These are phyloP conservation scores for Cytospora piceae DNA, from an alignment of 2,329 filamentous ascomycete genomes.

Conservation along the genomic window DNA sequence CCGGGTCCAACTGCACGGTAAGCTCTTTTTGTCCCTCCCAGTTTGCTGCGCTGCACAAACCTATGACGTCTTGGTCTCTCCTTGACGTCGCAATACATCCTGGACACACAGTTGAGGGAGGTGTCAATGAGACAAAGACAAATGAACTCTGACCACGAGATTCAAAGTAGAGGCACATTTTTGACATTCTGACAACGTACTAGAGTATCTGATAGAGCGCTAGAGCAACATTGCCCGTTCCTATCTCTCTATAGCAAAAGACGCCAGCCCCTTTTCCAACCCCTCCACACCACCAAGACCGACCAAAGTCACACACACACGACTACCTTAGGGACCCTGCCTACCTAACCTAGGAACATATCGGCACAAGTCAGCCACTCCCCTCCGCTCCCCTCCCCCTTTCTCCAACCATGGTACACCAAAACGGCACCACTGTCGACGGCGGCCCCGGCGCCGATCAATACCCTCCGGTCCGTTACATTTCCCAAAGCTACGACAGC, in stretches of 20 bases:
- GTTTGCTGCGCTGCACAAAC: not conserved
- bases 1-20: not conserved
- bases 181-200: not conserved
- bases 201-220: conserved; percentile 12
- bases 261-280: conserved; percentile 6
- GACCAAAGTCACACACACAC: conserved; percentile 25
- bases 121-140: conserved; percentile 17
- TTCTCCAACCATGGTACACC: conserved; percentile 18
- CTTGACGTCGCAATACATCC: not conserved
- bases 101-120: not conserved
- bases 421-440: conserved; percentile 31
- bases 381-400: conserved; percentile 2
- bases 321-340: too few relatives aligned
- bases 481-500: conserved; percentile 79
- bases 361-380: not conserved
- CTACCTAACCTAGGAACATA: not conserved
- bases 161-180: not conserved
- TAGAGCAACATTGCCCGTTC: conserved; percentile 2
- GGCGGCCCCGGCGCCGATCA: conserved; percentile 46
- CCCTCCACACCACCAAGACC: conserved; percentile 20
- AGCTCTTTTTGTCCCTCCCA: not conserved
- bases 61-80: conserved; percentile 2
- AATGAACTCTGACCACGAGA: conserved; percentile 14
- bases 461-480: conserved; percentile 54
- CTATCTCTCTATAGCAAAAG: conserved; percentile 3